Evolutionary conservation across 805 yeast species (phyloP).

Genomic region (Lipomyces orientalis): DNA sequence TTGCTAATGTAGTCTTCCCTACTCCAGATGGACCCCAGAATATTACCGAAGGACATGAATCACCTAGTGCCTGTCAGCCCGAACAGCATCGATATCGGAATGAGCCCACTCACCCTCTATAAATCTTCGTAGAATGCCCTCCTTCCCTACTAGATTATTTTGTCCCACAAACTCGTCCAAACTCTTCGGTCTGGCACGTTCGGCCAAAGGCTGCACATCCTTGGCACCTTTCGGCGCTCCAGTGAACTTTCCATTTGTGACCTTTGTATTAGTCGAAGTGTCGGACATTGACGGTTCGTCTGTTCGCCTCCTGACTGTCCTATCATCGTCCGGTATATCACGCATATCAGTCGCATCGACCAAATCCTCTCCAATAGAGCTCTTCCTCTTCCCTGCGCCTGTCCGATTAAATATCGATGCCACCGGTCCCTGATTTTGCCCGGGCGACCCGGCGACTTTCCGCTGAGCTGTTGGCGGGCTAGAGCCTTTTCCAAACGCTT

Average conservation of each 20-base stretch:
- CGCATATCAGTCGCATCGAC: neutral
- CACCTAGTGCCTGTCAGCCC: conserved; percentile 22
- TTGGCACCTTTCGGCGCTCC: neutral
- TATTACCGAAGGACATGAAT: conserved; percentile 73
- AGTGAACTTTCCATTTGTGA: neutral
- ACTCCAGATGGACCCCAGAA: conserved; percentile 97
- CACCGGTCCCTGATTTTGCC: neutral
- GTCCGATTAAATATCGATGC: conserved; percentile 6
- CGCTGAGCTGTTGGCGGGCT: conserved; percentile 1
- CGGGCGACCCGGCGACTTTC: conserved; percentile 1
- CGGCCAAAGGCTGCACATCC: conserved; percentile 65
- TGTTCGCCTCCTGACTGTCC: neutral
- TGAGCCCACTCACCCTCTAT: conserved; percentile 50
- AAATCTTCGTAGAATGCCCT: conserved; percentile 65
- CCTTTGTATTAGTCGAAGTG: neutral
- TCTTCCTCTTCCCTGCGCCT: neutral
- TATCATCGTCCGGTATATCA: neutral
- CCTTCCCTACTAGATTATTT: conserved; percentile 67
- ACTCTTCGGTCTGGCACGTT: conserved; percentile 75
- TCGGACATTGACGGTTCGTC: neutral
- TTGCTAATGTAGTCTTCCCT: conserved; percentile 83
- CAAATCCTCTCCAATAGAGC: conserved; percentile 1
- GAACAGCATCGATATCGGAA: conserved; percentile 24
- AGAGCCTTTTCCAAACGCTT: neutral
- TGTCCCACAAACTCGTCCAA: conserved; percentile 85